Conservation (phyloP, 2,329 filamentous ascomycete genomes). For the Colletotrichum graminicola region DNA sequence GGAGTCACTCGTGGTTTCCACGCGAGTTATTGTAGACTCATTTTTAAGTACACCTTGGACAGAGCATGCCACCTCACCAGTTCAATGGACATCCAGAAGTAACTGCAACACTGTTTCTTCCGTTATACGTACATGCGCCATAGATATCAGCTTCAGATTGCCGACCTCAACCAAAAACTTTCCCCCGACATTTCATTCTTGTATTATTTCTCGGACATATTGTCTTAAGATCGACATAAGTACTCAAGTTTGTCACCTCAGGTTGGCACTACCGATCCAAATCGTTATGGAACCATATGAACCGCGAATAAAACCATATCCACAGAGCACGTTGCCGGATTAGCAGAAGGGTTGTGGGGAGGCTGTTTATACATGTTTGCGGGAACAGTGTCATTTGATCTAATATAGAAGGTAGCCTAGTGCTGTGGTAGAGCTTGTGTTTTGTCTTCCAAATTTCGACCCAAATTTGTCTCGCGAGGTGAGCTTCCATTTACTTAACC, state of each 20-base stretch:
- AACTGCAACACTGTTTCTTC: conserved; percentile 24
- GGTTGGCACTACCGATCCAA: conserved; percentile 63
- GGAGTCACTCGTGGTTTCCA: conserved; percentile 46
- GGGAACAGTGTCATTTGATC: no score
- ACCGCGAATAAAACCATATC: conserved; percentile 18
- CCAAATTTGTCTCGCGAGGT: not conserved
- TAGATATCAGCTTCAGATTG: conserved; percentile 62
- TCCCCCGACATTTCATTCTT: conserved; percentile 69
- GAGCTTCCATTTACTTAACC: no score
- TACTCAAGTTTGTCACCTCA: conserved; percentile 56
- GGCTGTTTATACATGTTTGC: not conserved
- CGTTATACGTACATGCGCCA: conserved; percentile 54
- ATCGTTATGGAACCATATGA: conserved; percentile 57
- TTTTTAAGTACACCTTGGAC: conserved; percentile 52
- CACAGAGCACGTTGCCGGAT: not conserved
- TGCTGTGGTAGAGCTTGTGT: not conserved
- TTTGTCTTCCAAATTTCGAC: not conserved
- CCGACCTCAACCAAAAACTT: conserved; percentile 62
- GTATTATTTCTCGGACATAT: conserved; percentile 67
- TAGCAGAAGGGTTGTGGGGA: not conserved
- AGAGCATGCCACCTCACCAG: conserved; percentile 50
- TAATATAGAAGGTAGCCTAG: not conserved
- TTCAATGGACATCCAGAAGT: conserved; percentile 40
- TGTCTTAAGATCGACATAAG: conserved; percentile 60
- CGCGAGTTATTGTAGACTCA: conserved; percentile 65